phyloP scores from a whole-genome alignment of 192 early-diverging fungal species.

The Gigaspora rosea region DNA sequence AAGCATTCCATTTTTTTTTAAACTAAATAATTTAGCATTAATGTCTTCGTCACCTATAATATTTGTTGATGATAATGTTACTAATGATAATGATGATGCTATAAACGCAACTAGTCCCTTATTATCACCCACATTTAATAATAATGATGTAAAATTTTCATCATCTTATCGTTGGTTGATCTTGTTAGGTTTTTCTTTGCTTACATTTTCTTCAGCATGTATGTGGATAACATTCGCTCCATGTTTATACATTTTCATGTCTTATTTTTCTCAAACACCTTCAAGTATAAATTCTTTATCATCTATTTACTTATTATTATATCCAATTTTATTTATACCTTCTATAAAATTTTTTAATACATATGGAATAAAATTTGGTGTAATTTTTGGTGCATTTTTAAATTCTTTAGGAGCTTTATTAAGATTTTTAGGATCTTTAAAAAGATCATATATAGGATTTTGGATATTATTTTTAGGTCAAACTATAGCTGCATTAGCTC shows the following conservation, averaged over 20 bases:
- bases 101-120: too few relatives aligned
- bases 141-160: background rate
- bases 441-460: slow-evolving; percentile 37
- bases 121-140: too few relatives aligned
- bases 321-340: slow-evolving; percentile 41
- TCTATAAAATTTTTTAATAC: slow-evolving; percentile 42
- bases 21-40: background rate
- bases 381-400: slow-evolving; percentile 43
- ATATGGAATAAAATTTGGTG: slow-evolving; percentile 39
- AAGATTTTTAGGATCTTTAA: slow-evolving; percentile 41
- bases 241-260: slow-evolving; percentile 46
- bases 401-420: slow-evolving; percentile 38
- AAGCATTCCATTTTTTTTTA: too few relatives aligned
- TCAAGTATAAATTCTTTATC: slow-evolving; percentile 41
- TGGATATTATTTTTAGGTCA: slow-evolving; percentile 50
- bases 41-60: background rate
- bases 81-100: too few relatives aligned
- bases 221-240: slow-evolving; percentile 53
- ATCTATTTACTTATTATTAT: slow-evolving; percentile 43
- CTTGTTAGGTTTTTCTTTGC: slow-evolving; percentile 42
- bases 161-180: slow-evolving; percentile 37
- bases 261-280: slow-evolving; percentile 36
- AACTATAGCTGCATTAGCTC: slow-evolving; percentile 49
- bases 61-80: background rate
- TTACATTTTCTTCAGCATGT: slow-evolving; percentile 42